These are phyloP conservation scores for Cladochytrium replicatum DNA, from an alignment of 192 early-diverging fungal genomes.

Conservation along the genomic window DNA sequence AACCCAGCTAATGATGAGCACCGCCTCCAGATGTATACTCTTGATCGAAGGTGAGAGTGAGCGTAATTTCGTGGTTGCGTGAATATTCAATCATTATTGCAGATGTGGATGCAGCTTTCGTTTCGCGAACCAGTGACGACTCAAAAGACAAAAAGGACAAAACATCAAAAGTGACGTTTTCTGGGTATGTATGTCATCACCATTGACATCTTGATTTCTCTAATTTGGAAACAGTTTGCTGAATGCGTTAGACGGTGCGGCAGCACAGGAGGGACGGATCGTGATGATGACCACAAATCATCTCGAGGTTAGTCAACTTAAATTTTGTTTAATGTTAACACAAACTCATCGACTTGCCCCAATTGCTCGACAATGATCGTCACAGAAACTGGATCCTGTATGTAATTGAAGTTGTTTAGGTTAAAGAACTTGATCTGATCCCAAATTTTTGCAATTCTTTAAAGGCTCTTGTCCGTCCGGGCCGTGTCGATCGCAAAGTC, in stretches of 20 bases:
- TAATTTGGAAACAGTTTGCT: too few relatives aligned
- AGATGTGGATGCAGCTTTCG: constrained; percentile 49
- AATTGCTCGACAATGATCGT: too few relatives aligned
- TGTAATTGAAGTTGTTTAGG: too few relatives aligned
- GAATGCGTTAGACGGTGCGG: constrained; percentile 50
- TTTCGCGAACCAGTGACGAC: constrained; percentile 27
- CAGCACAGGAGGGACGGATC: constrained; percentile 48
- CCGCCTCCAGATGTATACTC: constrained; percentile 30
- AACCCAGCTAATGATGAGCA: too few relatives aligned
- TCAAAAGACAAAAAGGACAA: neutral
- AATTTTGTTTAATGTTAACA: too few relatives aligned
- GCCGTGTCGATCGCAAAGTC: constrained; percentile 41
- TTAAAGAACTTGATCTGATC: neutral
- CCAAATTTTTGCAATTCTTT: too few relatives aligned
- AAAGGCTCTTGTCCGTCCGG: constrained; percentile 43
- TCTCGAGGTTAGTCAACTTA: constrained; percentile 34
- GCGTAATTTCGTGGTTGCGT: too few relatives aligned
- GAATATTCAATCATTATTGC: too few relatives aligned
- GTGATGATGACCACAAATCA: constrained; percentile 56
- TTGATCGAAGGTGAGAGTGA: constrained; percentile 55
- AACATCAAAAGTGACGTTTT: constrained; percentile 10
- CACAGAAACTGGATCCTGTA: too few relatives aligned
- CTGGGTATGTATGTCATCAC: constrained; percentile 12
- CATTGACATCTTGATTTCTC: constrained; percentile 53
- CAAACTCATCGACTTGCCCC: too few relatives aligned